Conservation (phyloP, 1,284 basidiomycete genomes). For the Fomes fomentarius region DNA sequence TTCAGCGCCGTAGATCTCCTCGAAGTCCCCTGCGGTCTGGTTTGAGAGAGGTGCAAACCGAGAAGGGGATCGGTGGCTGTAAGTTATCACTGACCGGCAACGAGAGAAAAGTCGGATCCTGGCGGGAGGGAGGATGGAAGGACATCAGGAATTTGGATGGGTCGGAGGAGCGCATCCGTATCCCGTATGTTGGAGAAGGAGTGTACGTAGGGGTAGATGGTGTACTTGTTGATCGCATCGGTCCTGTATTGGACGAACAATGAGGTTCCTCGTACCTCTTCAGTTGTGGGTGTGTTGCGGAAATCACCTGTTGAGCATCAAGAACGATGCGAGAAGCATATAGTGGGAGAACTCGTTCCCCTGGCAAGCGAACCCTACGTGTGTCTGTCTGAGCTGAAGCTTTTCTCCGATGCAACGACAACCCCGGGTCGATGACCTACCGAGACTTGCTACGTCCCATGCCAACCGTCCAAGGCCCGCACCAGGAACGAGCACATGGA, state of each 20-base stretch:
- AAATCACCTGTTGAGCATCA: slow-evolving; percentile 58
- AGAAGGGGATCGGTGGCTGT: neutral
- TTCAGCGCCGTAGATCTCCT: slow-evolving; percentile 84
- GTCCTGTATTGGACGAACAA: slow-evolving; percentile 51
- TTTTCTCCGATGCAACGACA: too few species aligned
- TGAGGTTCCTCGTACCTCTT: slow-evolving; percentile 11
- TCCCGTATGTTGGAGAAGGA: slow-evolving; percentile 83
- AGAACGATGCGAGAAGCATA: slow-evolving; percentile 87
- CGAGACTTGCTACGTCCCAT: slow-evolving; percentile 82
- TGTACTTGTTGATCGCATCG: slow-evolving; percentile 64
- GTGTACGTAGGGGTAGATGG: slow-evolving; percentile 88
- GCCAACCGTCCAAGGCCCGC: slow-evolving; percentile 86
- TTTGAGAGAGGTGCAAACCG: neutral
- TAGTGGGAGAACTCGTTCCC: slow-evolving; percentile 95
- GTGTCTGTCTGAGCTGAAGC: neutral
- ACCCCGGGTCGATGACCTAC: too few species aligned
- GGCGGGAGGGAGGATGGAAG: slow-evolving; percentile 72
- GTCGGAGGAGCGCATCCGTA: slow-evolving; percentile 63
- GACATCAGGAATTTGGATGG: slow-evolving; percentile 82
- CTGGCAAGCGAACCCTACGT: slow-evolving; percentile 80
- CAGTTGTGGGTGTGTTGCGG: neutral
- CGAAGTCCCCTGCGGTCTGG: slow-evolving; percentile 73
- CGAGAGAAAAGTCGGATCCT: slow-evolving; percentile 61
- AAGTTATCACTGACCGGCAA: slow-evolving; percentile 60
- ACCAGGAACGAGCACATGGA: slow-evolving; percentile 86